Evolutionary conservation across 2,329 filamentous ascomycete genomes (phyloP).

Genomic region (Penicillium concentricum): DNA sequence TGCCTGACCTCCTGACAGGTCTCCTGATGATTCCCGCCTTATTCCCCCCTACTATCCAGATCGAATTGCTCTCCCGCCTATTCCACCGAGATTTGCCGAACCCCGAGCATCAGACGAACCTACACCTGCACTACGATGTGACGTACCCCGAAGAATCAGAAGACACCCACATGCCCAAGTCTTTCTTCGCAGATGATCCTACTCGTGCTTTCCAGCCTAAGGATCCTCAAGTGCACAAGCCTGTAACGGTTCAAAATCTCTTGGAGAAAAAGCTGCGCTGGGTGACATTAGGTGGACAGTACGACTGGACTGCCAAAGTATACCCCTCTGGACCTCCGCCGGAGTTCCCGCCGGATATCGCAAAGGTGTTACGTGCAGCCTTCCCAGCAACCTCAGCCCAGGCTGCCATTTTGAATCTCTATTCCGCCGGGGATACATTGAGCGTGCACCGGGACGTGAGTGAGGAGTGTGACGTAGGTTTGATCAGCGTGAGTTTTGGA

Average conservation of each 20-base stretch:
- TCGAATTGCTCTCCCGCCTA: conserved; percentile 67
- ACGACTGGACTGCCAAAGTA: conserved; percentile 86
- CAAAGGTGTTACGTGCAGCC: conserved; percentile 62
- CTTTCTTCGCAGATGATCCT: conserved; percentile 57
- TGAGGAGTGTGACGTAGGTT: conserved; percentile 72
- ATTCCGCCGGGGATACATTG: conserved; percentile 85
- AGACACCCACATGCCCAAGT: conserved; percentile 17
- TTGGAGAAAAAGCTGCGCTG: conserved; percentile 82
- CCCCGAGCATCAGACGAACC: conserved; percentile 76
- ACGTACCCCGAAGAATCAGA: conserved; percentile 53
- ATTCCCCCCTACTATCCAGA: conserved; percentile 68
- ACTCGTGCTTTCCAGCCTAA: conserved; percentile 54
- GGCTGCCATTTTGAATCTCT: conserved; percentile 92
- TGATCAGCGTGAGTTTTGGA: conserved; percentile 84
- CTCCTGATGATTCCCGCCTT: conserved; percentile 75
- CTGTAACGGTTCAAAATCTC: conserved; percentile 67
- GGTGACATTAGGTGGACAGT: conserved; percentile 92
- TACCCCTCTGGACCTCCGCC: conserved; percentile 72
- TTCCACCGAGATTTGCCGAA: conserved; percentile 76
- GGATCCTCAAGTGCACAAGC: conserved; percentile 70
- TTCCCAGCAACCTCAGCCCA: conserved; percentile 79
- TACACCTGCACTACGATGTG: conserved; percentile 78
- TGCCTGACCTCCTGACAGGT: conserved; percentile 54
- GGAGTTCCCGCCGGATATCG: conserved; percentile 71
- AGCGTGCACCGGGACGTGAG: conserved; percentile 93